phyloP scores from a whole-genome alignment of 31 red algal species.

The Endocladia muricata region DNA sequence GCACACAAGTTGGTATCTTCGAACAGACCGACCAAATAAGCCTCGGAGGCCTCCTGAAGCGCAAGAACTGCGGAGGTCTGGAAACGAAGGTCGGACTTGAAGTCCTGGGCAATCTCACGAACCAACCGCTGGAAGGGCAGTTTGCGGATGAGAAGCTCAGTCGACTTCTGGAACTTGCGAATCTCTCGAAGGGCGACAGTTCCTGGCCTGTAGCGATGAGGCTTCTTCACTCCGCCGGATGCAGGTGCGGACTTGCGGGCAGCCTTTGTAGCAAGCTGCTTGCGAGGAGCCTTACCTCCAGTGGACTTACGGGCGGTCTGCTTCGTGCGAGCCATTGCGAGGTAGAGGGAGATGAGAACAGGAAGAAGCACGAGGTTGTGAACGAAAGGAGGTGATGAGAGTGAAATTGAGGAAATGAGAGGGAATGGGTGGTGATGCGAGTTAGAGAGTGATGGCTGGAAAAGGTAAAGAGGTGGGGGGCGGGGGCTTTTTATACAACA shows the following conservation, averaged over 20 bases:
- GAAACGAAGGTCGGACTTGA: constrained; percentile 92
- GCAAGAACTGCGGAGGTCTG: constrained; percentile 82
- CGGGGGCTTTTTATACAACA: no score
- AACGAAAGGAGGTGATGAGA: neutral
- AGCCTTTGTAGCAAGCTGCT: constrained; percentile 88
- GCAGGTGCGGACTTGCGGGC: constrained; percentile 83
- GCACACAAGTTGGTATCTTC: constrained; percentile 91
- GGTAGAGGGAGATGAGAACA: neutral
- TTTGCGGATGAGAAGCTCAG: constrained; percentile 89
- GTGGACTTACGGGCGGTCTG: constrained; percentile 93
- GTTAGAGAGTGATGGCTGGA: neutral
- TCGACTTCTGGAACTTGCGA: constrained; percentile 83
- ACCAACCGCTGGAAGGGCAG: constrained; percentile 88
- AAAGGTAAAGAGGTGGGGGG: neutral
- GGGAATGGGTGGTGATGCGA: neutral
- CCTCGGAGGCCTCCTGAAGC: constrained; percentile 85
- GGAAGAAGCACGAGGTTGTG: neutral
- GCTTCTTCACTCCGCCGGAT: constrained; percentile 82
- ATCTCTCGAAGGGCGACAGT: constrained; percentile 92
- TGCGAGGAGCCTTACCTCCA: constrained; percentile 86
- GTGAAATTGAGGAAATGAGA: neutral
- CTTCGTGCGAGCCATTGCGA: constrained; percentile 83
- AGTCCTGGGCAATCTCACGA: constrained; percentile 90
- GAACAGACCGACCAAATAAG: constrained; percentile 84
- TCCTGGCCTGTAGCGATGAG: constrained; percentile 86